phyloP scores from a whole-genome alignment of 2,329 filamentous ascomycete genomes.

The Aspergillus felis region DNA sequence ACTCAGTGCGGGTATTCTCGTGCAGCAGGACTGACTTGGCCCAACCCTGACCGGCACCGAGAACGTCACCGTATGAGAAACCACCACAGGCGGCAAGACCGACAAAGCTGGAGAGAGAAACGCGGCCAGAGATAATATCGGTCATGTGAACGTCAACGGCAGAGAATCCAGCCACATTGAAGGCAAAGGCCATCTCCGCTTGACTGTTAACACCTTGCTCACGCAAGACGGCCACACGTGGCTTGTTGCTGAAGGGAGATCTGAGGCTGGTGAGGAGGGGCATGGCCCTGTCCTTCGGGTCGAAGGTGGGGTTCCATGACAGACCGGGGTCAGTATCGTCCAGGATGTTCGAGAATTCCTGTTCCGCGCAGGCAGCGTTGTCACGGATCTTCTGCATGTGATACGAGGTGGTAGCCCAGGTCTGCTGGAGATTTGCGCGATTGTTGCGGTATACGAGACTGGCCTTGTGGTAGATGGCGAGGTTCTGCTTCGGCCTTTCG shows the following conservation, averaged over 20 bases:
- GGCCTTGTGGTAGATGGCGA: slow-evolving; percentile 70
- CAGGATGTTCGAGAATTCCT: slow-evolving; percentile 70
- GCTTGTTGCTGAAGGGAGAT: slow-evolving; percentile 58
- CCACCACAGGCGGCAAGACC: slow-evolving; percentile 94
- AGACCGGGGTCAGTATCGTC: slow-evolving; percentile 79
- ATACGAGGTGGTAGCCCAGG: slow-evolving; percentile 84
- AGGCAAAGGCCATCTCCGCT: slow-evolving; percentile 97
- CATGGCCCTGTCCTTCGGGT: slow-evolving; percentile 71
- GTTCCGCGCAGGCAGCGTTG: slow-evolving; percentile 80
- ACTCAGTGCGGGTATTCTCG: slow-evolving; percentile 68
- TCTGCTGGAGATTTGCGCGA: slow-evolving; percentile 73
- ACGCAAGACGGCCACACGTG: slow-evolving; percentile 83
- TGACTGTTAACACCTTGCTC: slow-evolving; percentile 96
- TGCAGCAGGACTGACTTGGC: slow-evolving; percentile 89
- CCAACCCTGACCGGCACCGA: slow-evolving; percentile 96
- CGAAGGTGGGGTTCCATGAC: slow-evolving; percentile 75
- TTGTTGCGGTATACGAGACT: slow-evolving; percentile 65
- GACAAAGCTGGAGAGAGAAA: slow-evolving; percentile 75
- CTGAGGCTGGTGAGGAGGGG: slow-evolving; percentile 62
- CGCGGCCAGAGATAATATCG: slow-evolving; percentile 73
- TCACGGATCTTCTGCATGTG: slow-evolving; percentile 89
- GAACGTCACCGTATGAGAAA: slow-evolving; percentile 89
- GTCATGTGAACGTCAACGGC: slow-evolving; percentile 96
- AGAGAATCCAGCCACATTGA: slow-evolving; percentile 85
- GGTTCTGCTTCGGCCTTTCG: slow-evolving; percentile 63